Base-by-base conservation (phyloP, 345 rosid genomes). In the Jatropha curcas region DNA sequence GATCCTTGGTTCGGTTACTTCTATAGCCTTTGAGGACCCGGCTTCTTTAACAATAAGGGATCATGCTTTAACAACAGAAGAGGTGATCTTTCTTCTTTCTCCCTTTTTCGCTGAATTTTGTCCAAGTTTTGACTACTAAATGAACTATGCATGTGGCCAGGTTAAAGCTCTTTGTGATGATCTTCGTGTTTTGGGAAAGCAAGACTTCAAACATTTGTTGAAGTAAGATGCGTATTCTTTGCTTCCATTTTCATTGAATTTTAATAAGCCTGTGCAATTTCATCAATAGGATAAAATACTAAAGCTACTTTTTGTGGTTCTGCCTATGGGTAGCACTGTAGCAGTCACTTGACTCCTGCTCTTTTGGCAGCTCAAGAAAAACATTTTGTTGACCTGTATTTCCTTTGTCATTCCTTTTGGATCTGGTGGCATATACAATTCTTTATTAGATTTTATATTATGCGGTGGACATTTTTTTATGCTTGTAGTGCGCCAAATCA, bases 171-270 rank as follows among this genome's bases (percentile, higher is more conserved):
- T 92, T 37, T 95, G 99, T 72, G 97, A 89, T 55, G 98, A 95
- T 87, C 86, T 95, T 76, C 82, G 87, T 73, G 98, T 95, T 69
- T 76, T 92, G 79, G 96, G 96, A 67, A 92, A 92, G 88, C 92
- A 91, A 81, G 97, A 95, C 79, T 95, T 95, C 86, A 95, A 95
- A 87, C 72, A 88, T 80, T 83, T 91, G 60, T 50, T 92, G 77
- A 95, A 92, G 99, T 95, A 89, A 84, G 98, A 56, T 63, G 8
- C 55, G 22, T 34, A n/a, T 25, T 50, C 43, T 33, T 13, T 62
- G 14, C 7, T 33, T 12, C 31, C 30, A 22, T 24, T 45, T 7
- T 30, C n/a, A 20, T 46, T 4, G 25, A 16, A 28, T 2, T 43
- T 53, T 39, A 16, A 28, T 70, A 56, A 27, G 19, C 19, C n/a